Evolutionary conservation across 176 grass and related monocot species (phyloP), one percentile per base, ranked within the genome.

Genomic region (Oryza australiensis): DNA sequence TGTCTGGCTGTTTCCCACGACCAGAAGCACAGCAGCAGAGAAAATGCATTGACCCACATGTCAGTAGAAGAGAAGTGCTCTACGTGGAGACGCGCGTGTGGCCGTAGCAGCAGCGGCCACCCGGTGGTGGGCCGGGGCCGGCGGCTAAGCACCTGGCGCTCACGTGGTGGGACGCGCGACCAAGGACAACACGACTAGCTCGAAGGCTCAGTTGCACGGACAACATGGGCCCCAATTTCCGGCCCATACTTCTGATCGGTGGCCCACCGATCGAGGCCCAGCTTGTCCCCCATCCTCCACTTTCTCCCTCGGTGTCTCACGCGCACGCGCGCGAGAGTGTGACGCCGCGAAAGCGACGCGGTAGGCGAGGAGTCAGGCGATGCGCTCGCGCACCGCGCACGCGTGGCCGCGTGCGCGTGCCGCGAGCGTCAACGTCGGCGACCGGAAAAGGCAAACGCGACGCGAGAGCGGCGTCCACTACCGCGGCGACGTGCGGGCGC

Each of bases 151-250:
- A 85, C 77, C 65, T 80, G 82, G 26, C 45, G 46, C 26, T 84
- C 87, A 85, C 82, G 76, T 70, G 76, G 76, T 69, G 62, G 70
- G 75, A 23, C 72, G 16, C 30, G 32, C n/a, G 69, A 55, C 6
- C 22, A 8, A 37, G 1, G 45, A 34, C 7, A 1, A 72, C 64
- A 32, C 18, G 45, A 42, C 40, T 11, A 42, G 40, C 11, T n/a
- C 10, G 38, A n/a, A 33, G 18, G 15, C 37, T 75, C 4, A 9
- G 12, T 68, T 67, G 83, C 83, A 89, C 83, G 73, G 60, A 40
- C 46, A 42, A 71, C 23, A 89, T 81, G 83, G 87, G 65, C 83
- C 77, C 3, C 29, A 11, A 0, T 28, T 12, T 12, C 32, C 4
- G 20, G 27, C 65, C 82, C 87, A 79, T 18, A 16, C 12, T 12